Percentiles rank a stretch among this genome's conserved stretches.
Conservation (phyloP, 148 eudicot genomes). For the Amaranthus hypochondriacus region DNA sequence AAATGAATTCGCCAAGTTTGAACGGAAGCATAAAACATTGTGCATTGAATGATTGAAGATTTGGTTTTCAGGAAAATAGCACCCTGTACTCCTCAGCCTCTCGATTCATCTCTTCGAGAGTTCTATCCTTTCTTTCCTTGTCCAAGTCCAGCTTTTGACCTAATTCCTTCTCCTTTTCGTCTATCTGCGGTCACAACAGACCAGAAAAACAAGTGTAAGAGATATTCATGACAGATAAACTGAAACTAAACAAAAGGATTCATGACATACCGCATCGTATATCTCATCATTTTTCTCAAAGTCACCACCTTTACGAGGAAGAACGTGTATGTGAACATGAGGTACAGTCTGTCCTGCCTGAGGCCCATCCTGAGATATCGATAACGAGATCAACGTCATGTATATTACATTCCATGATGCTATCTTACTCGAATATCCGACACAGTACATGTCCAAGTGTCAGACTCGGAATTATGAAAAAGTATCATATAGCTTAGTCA, state of each 20-base stretch:
- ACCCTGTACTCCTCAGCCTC: conserved; percentile 76
- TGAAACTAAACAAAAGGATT: background rate
- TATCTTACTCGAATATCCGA: too few relatives aligned
- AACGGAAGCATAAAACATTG: background rate
- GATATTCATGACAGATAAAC: background rate
- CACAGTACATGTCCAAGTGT: too few relatives aligned
- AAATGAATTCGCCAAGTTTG: background rate
- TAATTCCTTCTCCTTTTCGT: conserved; percentile 80
- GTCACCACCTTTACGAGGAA: conserved; percentile 75
- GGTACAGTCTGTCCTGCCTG: conserved; percentile 90
- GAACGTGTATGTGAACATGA: conserved; percentile 84
- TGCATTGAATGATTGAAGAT: conserved; percentile 7
- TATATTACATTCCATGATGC: too few relatives aligned
- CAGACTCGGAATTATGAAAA: too few relatives aligned
- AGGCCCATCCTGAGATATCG: conserved; percentile 67
- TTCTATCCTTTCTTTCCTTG: conserved; percentile 84
- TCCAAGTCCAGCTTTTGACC: conserved; percentile 80
- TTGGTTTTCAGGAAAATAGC: conserved; percentile 35
- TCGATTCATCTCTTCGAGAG: conserved; percentile 68
- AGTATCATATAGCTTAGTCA: too few relatives aligned
- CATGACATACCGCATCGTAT: conserved; percentile 71
- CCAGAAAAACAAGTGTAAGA: background rate
- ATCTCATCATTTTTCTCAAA: conserved; percentile 87
- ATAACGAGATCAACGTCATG: too few relatives aligned
- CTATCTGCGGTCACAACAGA: conserved; percentile 44